A percentile compares a stretch with the other conserved stretches of the same genome.
Evolutionary conservation across 208 protist genomes (phyloP).

Genomic region (Phytomonas francai): DNA sequence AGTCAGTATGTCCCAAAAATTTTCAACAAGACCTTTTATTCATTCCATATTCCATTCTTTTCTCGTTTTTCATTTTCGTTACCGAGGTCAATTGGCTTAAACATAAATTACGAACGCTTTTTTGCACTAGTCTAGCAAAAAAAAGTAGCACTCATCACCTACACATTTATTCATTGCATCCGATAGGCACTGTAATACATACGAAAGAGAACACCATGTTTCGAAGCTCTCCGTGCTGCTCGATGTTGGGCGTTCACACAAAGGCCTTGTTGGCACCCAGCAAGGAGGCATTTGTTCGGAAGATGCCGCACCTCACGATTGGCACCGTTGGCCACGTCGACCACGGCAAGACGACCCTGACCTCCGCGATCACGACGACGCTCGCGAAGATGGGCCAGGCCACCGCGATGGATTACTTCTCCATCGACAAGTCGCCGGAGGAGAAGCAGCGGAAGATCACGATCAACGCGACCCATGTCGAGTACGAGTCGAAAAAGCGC

Average conservation of each 20-base stretch:
- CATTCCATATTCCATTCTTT: background rate
- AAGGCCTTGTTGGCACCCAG: constrained; percentile 31
- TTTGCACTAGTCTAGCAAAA: background rate
- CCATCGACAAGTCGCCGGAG: constrained; percentile 98
- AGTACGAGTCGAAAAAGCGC: constrained; percentile 98
- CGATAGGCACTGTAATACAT: background rate
- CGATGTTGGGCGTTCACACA: constrained; percentile 16
- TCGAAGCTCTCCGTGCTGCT: constrained; percentile 31
- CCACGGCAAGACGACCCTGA: constrained; percentile 99
- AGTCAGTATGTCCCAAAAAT: background rate
- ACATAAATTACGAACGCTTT: background rate
- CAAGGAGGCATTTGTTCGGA: constrained; percentile 90
- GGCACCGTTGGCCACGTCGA: constrained; percentile 99
- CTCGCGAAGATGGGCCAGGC: constrained; percentile 80
- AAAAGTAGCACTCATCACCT: constrained; percentile 2
- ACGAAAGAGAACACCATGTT: constrained; percentile 22
- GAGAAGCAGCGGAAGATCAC: constrained; percentile 99
- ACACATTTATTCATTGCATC: background rate
- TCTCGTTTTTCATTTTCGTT: background rate
- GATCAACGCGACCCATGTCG: constrained; percentile 97
- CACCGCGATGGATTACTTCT: constrained; percentile 92
- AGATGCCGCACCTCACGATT: constrained; percentile 98
- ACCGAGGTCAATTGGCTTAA: background rate
- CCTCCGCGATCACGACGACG: constrained; percentile 96
- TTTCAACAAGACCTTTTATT: background rate